A percentile compares a stretch with the other conserved stretches of the same genome.
These are phyloP conservation scores for Boletus smithii DNA, from an alignment of 1,284 basidiomycete species.

Conservation along the genomic window DNA sequence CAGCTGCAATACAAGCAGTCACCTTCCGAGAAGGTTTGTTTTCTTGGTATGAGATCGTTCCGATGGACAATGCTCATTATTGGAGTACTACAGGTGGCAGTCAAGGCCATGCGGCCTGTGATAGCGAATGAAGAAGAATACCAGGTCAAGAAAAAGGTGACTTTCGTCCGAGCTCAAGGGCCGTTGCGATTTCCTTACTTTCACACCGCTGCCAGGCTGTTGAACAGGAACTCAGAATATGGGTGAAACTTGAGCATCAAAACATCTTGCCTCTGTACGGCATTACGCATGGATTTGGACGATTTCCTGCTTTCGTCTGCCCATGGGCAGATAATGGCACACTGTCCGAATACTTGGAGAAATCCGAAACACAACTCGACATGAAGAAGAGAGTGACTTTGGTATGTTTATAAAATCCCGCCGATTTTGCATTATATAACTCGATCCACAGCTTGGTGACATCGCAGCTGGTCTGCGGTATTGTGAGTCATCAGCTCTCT, in stretches of 20 bases:
- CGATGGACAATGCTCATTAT: not conserved
- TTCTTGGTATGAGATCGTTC: not conserved
- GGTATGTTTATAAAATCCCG: conserved; percentile 5
- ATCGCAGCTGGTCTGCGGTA: conserved; percentile 24
- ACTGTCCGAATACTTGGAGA: conserved; percentile 43
- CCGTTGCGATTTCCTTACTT: not conserved
- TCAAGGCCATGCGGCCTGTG: conserved; percentile 42
- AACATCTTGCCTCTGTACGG: conserved; percentile 43
- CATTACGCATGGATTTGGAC: conserved; percentile 39
- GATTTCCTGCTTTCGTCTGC: conserved; percentile 43
- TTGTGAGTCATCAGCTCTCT: conserved; percentile 11
- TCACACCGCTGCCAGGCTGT: conserved; percentile 30
- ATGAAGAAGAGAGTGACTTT: conserved; percentile 17
- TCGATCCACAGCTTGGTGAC: conserved; percentile 20
- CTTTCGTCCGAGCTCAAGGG: not conserved
- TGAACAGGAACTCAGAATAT: conserved; percentile 40
- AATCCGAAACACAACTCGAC: conserved; percentile 10
- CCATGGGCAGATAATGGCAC: conserved; percentile 49
- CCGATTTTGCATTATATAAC: not conserved
- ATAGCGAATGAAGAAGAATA: conserved; percentile 28
- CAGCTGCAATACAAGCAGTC: not conserved
- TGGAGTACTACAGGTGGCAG: conserved; percentile 34
- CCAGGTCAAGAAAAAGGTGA: conserved; percentile 35
- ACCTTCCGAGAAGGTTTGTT: conserved; percentile 14
- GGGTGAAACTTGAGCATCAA: conserved; percentile 40